These are phyloP conservation scores for Sarcocystis neurona DNA, from an alignment of 169 alveolate genomes.

Conservation along the genomic window DNA sequence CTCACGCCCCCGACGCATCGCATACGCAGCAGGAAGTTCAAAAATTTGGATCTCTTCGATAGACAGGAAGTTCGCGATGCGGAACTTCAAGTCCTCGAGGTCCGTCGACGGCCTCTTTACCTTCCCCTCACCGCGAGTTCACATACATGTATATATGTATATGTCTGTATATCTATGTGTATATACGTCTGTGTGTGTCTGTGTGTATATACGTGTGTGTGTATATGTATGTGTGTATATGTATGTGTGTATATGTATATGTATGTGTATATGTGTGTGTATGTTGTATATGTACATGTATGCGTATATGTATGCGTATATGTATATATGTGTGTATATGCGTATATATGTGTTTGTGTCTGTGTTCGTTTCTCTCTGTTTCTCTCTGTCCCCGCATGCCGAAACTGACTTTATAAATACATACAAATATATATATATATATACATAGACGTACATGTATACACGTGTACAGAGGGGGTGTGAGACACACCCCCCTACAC, in stretches of 20 bases:
- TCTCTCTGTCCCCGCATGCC: too few species aligned
- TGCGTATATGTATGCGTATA: too few species aligned
- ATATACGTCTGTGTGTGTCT: background rate
- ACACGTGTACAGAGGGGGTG: too few species aligned
- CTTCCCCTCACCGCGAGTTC: background rate
- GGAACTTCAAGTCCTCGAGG: slow-evolving; percentile 71
- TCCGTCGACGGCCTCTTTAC: background rate
- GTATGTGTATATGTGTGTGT: background rate
- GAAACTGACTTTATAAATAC: too few species aligned
- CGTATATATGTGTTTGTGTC: background rate
- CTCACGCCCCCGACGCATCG: slow-evolving; percentile 81
- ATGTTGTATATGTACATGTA: background rate
- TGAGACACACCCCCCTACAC: too few species aligned
- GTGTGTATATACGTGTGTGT: background rate
- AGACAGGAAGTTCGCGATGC: slow-evolving; percentile 83
- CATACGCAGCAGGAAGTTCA: slow-evolving; percentile 80
- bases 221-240: too few species aligned
- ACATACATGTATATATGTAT: too few species aligned
- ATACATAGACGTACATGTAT: too few species aligned
- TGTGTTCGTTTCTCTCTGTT: too few species aligned
- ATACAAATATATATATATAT: too few species aligned
- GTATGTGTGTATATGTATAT: background rate
- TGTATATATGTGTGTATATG: background rate
- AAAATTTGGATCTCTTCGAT: slow-evolving; percentile 76
- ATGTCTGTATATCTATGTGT: background rate